Base-by-base conservation (phyloP, 1,139 yeast species). In the Pichia norvegensis region DNA sequence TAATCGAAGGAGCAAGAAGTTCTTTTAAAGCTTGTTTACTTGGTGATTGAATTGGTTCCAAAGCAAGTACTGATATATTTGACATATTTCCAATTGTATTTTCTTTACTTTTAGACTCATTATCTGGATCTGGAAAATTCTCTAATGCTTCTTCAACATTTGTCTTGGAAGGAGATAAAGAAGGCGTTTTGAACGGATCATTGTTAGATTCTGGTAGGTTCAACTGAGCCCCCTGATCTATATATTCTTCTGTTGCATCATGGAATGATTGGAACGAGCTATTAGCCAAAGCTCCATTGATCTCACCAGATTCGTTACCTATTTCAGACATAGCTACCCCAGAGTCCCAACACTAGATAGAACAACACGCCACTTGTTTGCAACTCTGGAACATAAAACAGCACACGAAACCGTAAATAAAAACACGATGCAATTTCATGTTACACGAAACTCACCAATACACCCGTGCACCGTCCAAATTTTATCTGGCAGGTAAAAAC, bases 11-110 rank as follows among this genome's bases (percentile, higher is more conserved):
- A 14, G 22, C 29, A 2, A 44, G 36, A 5, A 42, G 22, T 33
- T 42, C 40, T 33, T 48, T 46, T 3, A 42, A 31, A 14, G 47
- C 39, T 25, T 23, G 17, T 16, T 48, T 49, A 10, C 46, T 39
- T 14, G 51, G 52, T 11, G 52, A 47, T 14, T 29, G 37, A 4
- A 49, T 42, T 13, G 52, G 49, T 29, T 52, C 52, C 7, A 51
- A 17, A 2, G 52, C 54, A 14, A 48, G 41, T 9, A 51, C 52
- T 8, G 53, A 48, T 2, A 46, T 21, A 9, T 40, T 29, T 9
- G 41, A 20, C 8, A 22, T 36, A 36, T 39, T 20, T 3, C 4
- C 9, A 3, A 16, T 19, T 20, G 35, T 20, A 19, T 36, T 17
- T 6, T 17, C 21, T 4, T 25, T 36, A 23, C 11, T 16, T 14